Evolutionary conservation across 164 flowering plant species (phyloP), one percentile per base, ranked within the genome.

Genomic region (Saururus chinensis): DNA sequence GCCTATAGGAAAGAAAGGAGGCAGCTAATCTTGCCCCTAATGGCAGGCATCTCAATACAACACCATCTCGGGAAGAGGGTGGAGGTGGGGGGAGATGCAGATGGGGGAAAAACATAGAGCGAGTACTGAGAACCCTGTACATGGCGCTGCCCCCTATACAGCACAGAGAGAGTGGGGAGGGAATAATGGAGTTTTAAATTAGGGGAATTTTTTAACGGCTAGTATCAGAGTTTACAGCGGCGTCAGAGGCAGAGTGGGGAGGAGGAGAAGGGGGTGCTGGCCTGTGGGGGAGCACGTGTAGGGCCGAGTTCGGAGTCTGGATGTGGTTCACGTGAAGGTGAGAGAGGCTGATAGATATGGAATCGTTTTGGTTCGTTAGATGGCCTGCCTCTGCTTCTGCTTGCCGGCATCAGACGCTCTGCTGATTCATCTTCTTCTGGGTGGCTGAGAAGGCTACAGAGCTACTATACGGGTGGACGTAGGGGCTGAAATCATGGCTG

Each of bases 131-230:
- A 41, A 41, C 45, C 45, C 45, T 8, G 4, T 1, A 52, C 55
- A 19, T 57, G 60, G 60, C 60, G 9, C 60, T 57, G 60, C 14
- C 60, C 41, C 60, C 60, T 40, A 30, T 13, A 30, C 21, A 25
- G 25, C 11, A 41, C 21, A 25, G 57, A n/a, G 57, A 22, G 57
- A 54, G 60, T 7, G 21, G 60, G n/a, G 26, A 19, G 26, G 21
- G 9, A 35, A 19, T 30, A 26, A 57, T 14, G 26, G 6, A 12
- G 19, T 57, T 57, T 57, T 9, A 25, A 57, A 30, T 13, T 10
- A 40, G 41, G n/a, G n/a, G n/a, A n/a, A n/a, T n/a, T 25, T 12
- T 57, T 25, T 57, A 57, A 57, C 60, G 60, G 60, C 60, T 57
- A 25, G 40, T 16, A 57, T 25, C n/a, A 12, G 60, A 56, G 41